Base-by-base conservation (phyloP, 176 grass and related monocot genomes). In the Lolium perenne region DNA sequence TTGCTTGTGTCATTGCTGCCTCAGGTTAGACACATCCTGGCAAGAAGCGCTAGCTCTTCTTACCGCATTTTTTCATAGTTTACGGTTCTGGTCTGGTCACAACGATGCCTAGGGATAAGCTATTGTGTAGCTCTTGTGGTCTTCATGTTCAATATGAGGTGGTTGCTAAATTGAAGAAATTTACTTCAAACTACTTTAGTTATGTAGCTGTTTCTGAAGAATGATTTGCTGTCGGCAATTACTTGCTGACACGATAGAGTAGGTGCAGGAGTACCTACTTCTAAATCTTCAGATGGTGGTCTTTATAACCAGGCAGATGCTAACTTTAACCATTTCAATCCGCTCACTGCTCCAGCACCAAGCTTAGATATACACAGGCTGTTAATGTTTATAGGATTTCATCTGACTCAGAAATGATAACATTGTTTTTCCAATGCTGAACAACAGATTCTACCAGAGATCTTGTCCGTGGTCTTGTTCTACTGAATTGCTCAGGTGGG, bases 1-100 rank as follows among this genome's bases (percentile, higher is more conserved):
- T 99, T 29, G 97, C 97, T 20, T 99, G 97, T 72, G 94, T 99
- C 80, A 88, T 98, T 80, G 90, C 97, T 53, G 94, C 94, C 51
- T 94, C 94, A 91, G 94, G 97, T 94, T 80, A 87, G 51, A 41
- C 61, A 3, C 17, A 59, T 63, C 49, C 8, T 4, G 13, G n/a
- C 79, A 40, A 67, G 58, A 22, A 49, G 59, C 35, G 8, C 18
- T 7, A 62, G 10, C 21, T 29, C 76, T 60, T 79, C 38, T 13
- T 45, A 16, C 38, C 3, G 15, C 15, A 17, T 62, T 58, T 80
- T 61, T 1, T 82, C 10, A 4, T 41, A 14, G 20, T 16, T 69
- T 76, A 40, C 20, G 7, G 7, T 38, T 40, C 45, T 43, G 5
- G 43, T 16, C 62, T 17, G 17, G 32, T 35, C 32, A 35, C 32